These are phyloP conservation scores for Podaxis pistillaris DNA, from an alignment of 768 basidiomycete genomes.

Conservation along the genomic window DNA sequence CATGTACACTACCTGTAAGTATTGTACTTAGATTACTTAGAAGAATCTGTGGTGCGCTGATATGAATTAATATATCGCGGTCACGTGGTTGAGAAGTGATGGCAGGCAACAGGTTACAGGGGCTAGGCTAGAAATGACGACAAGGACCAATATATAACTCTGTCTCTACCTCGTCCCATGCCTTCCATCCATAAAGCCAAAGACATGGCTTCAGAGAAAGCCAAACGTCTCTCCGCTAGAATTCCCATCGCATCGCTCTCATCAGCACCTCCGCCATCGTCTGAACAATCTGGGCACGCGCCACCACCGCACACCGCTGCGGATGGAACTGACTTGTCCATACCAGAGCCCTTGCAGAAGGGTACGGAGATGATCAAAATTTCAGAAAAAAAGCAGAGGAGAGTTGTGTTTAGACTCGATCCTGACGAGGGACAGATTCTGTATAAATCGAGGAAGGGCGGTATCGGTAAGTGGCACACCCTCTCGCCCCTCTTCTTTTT, in stretches of 20 bases:
- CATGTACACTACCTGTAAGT: no score
- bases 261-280: background rate
- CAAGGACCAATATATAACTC: background rate
- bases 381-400: constrained; percentile 69
- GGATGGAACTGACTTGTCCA: constrained; percentile 18
- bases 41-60: no score
- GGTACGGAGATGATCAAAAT: constrained; percentile 82
- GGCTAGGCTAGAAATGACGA: background rate
- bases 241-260: background rate
- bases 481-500: constrained; percentile 1
- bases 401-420: constrained; percentile 65
- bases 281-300: background rate
- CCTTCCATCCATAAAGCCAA: constrained; percentile 4
- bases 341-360: constrained; percentile 50
- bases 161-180: background rate
- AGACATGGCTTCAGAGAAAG: background rate
- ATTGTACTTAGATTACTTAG: no score
- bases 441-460: constrained; percentile 64
- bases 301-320: background rate
- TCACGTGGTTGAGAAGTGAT: no score
- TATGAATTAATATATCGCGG: no score
- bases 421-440: constrained; percentile 74
- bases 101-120: background rate
- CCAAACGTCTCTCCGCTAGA: constrained; percentile 6
- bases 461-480: constrained; percentile 46